Conservation (phyloP, 2,329 filamentous ascomycete species). For the Colletotrichum agaves region DNA sequence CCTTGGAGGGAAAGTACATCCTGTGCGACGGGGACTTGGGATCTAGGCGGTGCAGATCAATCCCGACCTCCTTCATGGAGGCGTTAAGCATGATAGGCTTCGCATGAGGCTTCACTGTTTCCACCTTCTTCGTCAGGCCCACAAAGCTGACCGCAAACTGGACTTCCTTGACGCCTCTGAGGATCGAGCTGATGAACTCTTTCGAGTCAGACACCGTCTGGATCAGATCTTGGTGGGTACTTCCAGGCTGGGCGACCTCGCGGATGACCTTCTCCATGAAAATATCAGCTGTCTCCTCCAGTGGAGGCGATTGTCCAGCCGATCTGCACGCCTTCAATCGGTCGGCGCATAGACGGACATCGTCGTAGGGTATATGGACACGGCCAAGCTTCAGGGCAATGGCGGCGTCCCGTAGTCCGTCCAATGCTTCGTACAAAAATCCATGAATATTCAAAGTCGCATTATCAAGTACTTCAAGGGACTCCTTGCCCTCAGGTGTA, state of each 20-base stretch:
- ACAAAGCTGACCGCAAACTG: constrained; percentile 95
- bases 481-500: constrained; percentile 84
- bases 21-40: constrained; percentile 93
- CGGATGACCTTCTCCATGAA: constrained; percentile 79
- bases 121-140: constrained; percentile 83
- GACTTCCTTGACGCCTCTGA: constrained; percentile 94
- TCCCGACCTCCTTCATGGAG: constrained; percentile 94
- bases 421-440: constrained; percentile 83
- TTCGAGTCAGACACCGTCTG: constrained; percentile 91
- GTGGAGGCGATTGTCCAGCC: constrained; percentile 43
- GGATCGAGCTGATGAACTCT: constrained; percentile 88
- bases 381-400: constrained; percentile 91
- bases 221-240: constrained; percentile 73
- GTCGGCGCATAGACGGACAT: constrained; percentile 73
- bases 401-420: constrained; percentile 89
- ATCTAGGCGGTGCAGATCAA: constrained; percentile 92
- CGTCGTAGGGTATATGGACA: constrained; percentile 90
- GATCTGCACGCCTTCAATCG: constrained; percentile 61
- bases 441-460: constrained; percentile 92
- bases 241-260: constrained; percentile 77
- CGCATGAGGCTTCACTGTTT: constrained; percentile 72
- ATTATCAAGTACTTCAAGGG: constrained; percentile 88
- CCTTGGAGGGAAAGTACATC: constrained; percentile 96
- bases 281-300: constrained; percentile 65
- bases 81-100: constrained; percentile 84